Evolutionary conservation across 2,329 filamentous ascomycete species (phyloP).

Genomic region (Talaromyces sp.): DNA sequence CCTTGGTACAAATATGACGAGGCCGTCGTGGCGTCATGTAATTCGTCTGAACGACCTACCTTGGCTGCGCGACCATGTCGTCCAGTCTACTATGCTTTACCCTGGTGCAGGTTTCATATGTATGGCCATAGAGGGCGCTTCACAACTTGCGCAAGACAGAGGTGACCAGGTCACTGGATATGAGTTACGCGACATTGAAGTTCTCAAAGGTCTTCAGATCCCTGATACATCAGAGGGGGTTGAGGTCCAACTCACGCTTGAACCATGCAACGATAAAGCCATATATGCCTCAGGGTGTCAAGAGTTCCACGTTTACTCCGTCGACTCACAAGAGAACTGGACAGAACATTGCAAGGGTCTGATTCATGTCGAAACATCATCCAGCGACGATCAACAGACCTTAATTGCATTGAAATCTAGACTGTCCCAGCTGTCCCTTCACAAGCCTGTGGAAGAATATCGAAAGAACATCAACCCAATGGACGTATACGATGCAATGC

Average conservation of each 20-base stretch:
- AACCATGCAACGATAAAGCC: neutral
- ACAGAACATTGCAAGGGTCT: neutral
- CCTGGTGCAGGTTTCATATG: neutral
- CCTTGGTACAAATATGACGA: neutral
- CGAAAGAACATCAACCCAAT: neutral
- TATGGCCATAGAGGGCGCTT: neutral
- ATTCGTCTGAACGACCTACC: neutral
- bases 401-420: neutral
- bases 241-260: neutral
- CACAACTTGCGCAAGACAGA: neutral
- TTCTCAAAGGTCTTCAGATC: neutral
- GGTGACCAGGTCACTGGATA: neutral
- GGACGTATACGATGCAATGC: neutral
- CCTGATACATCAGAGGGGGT: neutral
- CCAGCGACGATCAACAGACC: neutral
- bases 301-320: neutral
- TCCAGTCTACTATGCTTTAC: neutral
- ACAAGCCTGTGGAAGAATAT: neutral
- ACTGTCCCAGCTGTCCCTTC: neutral
- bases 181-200: neutral
- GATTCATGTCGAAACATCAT: neutral
- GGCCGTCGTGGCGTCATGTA: neutral
- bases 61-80: neutral
- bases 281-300: neutral
- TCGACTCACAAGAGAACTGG: neutral